These are phyloP conservation scores for Ophiostoma australiae DNA, from an alignment of 2,329 filamentous ascomycete genomes.

Conservation along the genomic window DNA sequence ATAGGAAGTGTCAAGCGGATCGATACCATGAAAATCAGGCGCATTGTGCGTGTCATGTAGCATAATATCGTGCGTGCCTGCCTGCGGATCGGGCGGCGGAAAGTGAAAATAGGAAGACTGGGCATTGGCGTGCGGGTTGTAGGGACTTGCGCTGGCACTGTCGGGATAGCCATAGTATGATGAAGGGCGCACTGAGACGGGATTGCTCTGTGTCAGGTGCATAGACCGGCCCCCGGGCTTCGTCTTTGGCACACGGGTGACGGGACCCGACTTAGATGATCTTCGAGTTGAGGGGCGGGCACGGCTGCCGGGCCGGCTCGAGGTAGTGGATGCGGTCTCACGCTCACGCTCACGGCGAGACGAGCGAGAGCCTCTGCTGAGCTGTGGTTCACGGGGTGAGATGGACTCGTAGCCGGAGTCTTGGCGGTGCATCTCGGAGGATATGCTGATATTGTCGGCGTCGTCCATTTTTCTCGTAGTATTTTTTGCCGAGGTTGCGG, in stretches of 20 bases:
- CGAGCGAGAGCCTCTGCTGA: background rate
- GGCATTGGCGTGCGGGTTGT: constrained; percentile 1
- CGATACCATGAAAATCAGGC: background rate
- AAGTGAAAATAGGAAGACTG: constrained; percentile 13
- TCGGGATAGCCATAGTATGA: constrained; percentile 13
- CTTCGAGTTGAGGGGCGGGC: background rate
- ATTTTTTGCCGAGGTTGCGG: background rate
- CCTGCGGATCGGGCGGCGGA: background rate
- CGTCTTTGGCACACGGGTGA: background rate
- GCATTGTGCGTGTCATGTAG: background rate
- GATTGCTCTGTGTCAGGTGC: constrained; percentile 9
- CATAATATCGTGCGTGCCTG: background rate
- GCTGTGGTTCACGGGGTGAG: background rate
- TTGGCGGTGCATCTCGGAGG: constrained; percentile 16
- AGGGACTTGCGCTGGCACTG: background rate
- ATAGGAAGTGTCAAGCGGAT: background rate
- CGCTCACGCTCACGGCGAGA: background rate
- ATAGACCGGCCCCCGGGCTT: background rate
- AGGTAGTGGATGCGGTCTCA: background rate
- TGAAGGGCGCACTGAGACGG: background rate
- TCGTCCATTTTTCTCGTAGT: background rate
- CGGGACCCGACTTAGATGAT: background rate
- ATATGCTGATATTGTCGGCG: constrained; percentile 13
- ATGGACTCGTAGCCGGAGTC: constrained; percentile 16
- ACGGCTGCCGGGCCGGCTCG: constrained; percentile 8